Percentiles rank a stretch among this genome's conserved stretches.
These are phyloP conservation scores for Colletotrichum sp. DNA, from an alignment of 2,329 filamentous ascomycete genomes.

Conservation along the genomic window DNA sequence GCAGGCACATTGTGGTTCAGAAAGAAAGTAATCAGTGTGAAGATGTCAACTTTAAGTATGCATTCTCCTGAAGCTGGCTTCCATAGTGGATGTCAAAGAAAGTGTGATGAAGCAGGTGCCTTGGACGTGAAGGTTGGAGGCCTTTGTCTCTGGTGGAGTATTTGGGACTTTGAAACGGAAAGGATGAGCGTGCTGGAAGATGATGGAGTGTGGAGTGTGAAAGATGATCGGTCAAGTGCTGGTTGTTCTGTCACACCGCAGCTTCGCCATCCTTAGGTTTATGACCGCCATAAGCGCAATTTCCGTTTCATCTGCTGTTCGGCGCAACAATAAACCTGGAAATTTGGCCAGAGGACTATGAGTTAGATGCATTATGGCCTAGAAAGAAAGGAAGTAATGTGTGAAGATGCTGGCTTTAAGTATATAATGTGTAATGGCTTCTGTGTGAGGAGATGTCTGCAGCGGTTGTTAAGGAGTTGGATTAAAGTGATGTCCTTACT, in stretches of 20 bases:
- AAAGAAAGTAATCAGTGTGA: too few relatives aligned
- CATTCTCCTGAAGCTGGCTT: too few relatives aligned
- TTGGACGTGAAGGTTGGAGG: neutral
- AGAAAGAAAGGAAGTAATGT: neutral
- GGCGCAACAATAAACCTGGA: too few relatives aligned
- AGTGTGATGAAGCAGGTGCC: neutral
- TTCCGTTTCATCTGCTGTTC: neutral
- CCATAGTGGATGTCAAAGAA: neutral
- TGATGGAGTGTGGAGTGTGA: neutral
- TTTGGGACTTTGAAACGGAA: fast-evolving
- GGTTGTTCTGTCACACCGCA: neutral
- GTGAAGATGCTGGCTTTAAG: neutral
- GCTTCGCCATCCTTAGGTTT: neutral
- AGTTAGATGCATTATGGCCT: fast-evolving
- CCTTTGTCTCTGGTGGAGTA: neutral
- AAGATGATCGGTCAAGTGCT: neutral
- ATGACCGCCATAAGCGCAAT: neutral
- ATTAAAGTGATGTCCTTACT: fast-evolving
- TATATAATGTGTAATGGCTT: neutral
- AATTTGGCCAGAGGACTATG: neutral
- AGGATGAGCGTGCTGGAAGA: neutral
- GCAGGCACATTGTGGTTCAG: too few relatives aligned
- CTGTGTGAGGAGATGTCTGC: neutral
- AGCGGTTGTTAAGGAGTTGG: fast-evolving
- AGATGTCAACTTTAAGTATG: neutral